Evolutionary conservation across 441 rosid genomes (phyloP), one percentile per base, ranked within the genome.

Genomic region (Macaranga tanarius): DNA sequence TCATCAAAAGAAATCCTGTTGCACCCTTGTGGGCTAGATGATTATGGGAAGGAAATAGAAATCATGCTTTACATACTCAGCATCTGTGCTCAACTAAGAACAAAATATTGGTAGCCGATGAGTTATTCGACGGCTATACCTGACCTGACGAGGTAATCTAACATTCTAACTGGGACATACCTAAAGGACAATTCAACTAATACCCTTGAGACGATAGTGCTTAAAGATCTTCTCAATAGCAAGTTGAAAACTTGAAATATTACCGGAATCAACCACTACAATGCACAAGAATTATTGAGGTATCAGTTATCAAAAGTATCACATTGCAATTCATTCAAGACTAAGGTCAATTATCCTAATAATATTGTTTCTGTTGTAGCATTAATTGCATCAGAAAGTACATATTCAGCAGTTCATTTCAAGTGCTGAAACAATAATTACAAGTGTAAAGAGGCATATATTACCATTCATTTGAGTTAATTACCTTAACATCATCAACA

Each of bases 401-500:
- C 38, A 34, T 34, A 34, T 34, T 34, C 38, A 4, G 38, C 38
- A 34, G 38, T 34, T 34, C 38, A 34, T 34, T 5, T 34, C 6
- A 34, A 7, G 38, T 34, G 38, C 38, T 34, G 38, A 34, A 34
- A 34, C 38, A 34, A 34, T 34, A 34, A 3, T 34, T 34, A 34
- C 50, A 44, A 15, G 52, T 16, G 0, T 31, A 11, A 5, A 44
- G 2, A 22, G 19, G 57, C 10, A 71, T 7, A 25, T 2, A 47
- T 15, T 26, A 48, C 8, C 3, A 17, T 44, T 34, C 4, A 13
- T 1, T 12, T 28, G 4, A 28, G 5, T 20, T 10, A 48, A 60
- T 77, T 79, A 90, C 98, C 98, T 88, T 87, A 62, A 87, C 92
- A 57, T 89, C 97, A 83, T 95, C 99, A 28, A 95, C 98, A 78